Conservation (phyloP, 345 rosid genomes). For the Carallia pectinifolia region DNA sequence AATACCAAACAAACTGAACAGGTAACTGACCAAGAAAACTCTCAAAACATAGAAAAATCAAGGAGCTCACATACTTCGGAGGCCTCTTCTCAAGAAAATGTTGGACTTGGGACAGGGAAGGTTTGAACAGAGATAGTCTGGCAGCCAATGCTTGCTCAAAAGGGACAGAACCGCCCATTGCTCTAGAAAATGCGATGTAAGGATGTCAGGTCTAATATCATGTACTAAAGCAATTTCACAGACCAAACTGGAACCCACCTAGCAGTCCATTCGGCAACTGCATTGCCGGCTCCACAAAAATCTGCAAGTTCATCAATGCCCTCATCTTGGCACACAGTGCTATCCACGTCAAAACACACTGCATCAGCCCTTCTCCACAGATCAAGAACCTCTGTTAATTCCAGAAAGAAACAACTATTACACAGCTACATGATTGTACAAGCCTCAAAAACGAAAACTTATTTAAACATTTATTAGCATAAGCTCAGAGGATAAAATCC, state of each 20-base stretch:
- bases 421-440: too few relatives aligned
- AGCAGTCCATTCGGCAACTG: slow-evolving; percentile 96
- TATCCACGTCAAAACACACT: slow-evolving; percentile 97
- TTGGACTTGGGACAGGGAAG: slow-evolving; percentile 71
- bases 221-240: neutral
- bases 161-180: slow-evolving; percentile 96
- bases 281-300: slow-evolving; percentile 95
- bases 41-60: slow-evolving; percentile 4
- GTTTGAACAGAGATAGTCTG: slow-evolving; percentile 78
- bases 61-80: slow-evolving; percentile 52
- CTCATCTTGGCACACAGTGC: slow-evolving; percentile 94
- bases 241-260: slow-evolving; percentile 44
- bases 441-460: too few relatives aligned
- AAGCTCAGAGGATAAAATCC: neutral
- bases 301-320: slow-evolving; percentile 98
- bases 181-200: slow-evolving; percentile 47
- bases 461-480: too few relatives aligned
- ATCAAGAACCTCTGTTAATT: slow-evolving; percentile 57
- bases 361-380: slow-evolving; percentile 76
- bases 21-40: neutral
- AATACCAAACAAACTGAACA: neutral
- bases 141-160: slow-evolving; percentile 95
- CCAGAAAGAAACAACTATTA: slow-evolving; percentile 21
- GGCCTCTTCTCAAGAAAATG: slow-evolving; percentile 75
- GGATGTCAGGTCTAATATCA: slow-evolving; percentile 5